These are phyloP conservation scores for Sextonia rubra DNA, from an alignment of 164 flowering plant species.

Conservation along the genomic window DNA sequence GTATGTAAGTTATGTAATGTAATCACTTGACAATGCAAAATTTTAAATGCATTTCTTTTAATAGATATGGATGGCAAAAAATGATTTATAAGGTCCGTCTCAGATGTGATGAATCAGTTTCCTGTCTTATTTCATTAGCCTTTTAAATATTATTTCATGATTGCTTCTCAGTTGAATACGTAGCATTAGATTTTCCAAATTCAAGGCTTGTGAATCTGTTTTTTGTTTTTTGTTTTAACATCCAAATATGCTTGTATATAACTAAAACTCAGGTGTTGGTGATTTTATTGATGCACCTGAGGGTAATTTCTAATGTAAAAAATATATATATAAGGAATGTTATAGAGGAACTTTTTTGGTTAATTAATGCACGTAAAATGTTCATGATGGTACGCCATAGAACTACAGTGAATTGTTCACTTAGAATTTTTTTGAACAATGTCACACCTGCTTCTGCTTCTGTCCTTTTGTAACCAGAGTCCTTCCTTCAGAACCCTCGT, in stretches of 20 bases:
- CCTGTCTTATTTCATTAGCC: not conserved
- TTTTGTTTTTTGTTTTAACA: no score
- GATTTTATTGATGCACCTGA: not conserved
- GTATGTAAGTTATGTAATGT: conserved; percentile 34
- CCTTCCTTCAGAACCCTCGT: no score
- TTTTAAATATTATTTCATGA: not conserved
- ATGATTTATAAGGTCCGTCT: not conserved
- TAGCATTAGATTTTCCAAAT: not conserved
- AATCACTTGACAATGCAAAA: not conserved
- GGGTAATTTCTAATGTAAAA: not conserved
- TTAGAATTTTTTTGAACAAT: no score
- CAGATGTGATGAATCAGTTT: not conserved
- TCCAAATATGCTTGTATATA: no score
- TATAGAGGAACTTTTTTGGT: no score
- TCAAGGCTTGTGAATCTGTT: no score
- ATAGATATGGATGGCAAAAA: not conserved
- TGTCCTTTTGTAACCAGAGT: no score
- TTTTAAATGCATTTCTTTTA: not conserved
- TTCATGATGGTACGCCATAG: no score
- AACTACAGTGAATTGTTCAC: no score
- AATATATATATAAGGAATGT: no score
- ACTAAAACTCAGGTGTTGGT: not conserved
- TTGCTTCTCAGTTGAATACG: not conserved
- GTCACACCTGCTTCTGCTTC: no score
- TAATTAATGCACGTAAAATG: no score